Base-by-base conservation (phyloP, 305 asterid species). In the Plantago lanceolata region DNA sequence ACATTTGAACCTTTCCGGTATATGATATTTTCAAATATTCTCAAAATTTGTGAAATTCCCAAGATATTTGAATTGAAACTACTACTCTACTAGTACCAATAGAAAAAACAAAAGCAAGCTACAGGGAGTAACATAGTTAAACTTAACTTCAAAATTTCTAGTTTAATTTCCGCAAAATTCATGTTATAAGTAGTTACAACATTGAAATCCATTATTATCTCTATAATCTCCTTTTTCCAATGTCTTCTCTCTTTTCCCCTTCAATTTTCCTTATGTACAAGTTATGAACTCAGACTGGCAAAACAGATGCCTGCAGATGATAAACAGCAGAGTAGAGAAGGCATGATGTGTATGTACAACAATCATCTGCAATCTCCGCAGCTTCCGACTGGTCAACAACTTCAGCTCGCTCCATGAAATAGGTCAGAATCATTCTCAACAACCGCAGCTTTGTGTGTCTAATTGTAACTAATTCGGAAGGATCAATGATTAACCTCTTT, bases 401-500 rank as follows among this genome's bases (percentile, higher is more conserved):
- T 68, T 58, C 45, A 49, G 53, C 44, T 65, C 58, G 58, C 73
- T 77, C 73, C 68, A 64, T 64, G 63, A 47, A 61, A 63, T 59
- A n/a, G n/a, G 76, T 77, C 57, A 75, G 70, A 65, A 43, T 19
- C 60, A 59, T 74, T 71, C 43, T 35, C 43, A 35, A 35, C 43
- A 6, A 11, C 8, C 60, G 16, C 19, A 19, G 20, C 60, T 54
- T 37, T 18, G 21, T 24, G 2, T 24, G 3, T 24, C 1, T 14
- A 28, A 29, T 33, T 67, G 71, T 68, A 63, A 48, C 68, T 43
- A 52, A 19, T 16, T 8, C 64, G 61, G 26, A 63, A 19, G 62
- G 48, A 65, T 61, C 33, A 67, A 14, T 66, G 75, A 50, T 61
- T 61, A 57, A 54, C 83, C 47, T 70, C 85, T 60, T 66, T 71